phyloP scores from a whole-genome alignment of 805 yeast species.

The Lipomyces japonicus region DNA sequence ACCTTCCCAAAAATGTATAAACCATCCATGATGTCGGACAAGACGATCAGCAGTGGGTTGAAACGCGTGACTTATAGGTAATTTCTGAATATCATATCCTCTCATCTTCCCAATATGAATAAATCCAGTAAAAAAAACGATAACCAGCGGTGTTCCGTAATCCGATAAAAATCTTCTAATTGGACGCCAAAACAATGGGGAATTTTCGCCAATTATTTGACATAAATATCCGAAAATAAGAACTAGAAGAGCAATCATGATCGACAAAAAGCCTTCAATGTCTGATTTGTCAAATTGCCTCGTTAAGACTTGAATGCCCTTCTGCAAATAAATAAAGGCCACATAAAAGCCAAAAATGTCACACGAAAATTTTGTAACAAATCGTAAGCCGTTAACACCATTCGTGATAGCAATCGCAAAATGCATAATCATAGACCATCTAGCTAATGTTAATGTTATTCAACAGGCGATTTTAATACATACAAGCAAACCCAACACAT shows the following conservation, averaged over 20 bases:
- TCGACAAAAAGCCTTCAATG: slow-evolving; percentile 54
- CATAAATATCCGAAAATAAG: slow-evolving; percentile 67
- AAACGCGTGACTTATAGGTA: slow-evolving; percentile 71
- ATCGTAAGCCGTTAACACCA: slow-evolving; percentile 48
- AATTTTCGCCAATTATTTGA: slow-evolving; percentile 54
- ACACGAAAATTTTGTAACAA: slow-evolving; percentile 23
- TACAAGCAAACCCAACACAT: slow-evolving; percentile 88
- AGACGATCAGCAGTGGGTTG: slow-evolving; percentile 61
- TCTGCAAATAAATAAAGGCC: slow-evolving; percentile 80
- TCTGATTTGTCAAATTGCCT: slow-evolving; percentile 56
- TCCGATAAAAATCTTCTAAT: slow-evolving; percentile 73
- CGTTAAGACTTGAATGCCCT: slow-evolving; percentile 78
- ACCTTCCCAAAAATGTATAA: slow-evolving; percentile 68
- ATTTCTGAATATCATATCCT: slow-evolving; percentile 52
- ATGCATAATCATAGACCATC: slow-evolving; percentile 84
- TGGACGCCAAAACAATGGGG: slow-evolving; percentile 58
- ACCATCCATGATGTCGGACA: slow-evolving; percentile 62
- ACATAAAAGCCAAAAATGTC: slow-evolving; percentile 92
- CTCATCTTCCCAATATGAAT: slow-evolving; percentile 75
- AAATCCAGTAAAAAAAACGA: slow-evolving; percentile 88
- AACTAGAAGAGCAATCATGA: slow-evolving; percentile 72
- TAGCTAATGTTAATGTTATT: neutral
- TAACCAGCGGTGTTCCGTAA: slow-evolving; percentile 78
- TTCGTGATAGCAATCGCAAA: slow-evolving; percentile 66
- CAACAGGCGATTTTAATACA: too few species aligned